These are phyloP conservation scores for Aphanomyces euteiches DNA, from an alignment of 352 stramenopile species.

Conservation along the genomic window DNA sequence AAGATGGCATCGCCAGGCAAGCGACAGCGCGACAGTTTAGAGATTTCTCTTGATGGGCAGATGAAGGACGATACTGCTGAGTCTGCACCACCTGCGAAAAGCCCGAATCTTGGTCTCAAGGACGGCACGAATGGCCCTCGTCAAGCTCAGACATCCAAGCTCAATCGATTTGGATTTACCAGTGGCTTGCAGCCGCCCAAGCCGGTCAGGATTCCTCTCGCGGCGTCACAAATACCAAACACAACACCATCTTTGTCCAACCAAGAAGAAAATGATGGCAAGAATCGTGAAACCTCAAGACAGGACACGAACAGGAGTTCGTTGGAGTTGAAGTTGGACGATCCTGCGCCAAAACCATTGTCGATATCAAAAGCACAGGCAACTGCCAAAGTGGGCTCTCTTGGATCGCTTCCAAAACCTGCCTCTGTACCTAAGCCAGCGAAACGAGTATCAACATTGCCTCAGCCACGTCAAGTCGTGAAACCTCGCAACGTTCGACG, in stretches of 20 bases:
- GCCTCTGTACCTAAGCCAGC: neutral
- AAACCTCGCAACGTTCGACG: conserved; percentile 3
- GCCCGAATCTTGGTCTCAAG: conserved; percentile 11
- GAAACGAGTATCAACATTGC: neutral
- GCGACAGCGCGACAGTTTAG: conserved; percentile 15
- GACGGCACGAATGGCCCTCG: neutral
- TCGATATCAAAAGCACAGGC: neutral
- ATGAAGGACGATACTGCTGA: neutral
- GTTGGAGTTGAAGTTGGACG: conserved; percentile 1
- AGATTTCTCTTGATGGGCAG: neutral
- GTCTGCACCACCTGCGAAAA: conserved; percentile 21
- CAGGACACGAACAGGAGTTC: neutral
- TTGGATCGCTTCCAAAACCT: neutral
- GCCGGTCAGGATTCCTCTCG: neutral
- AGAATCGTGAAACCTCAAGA: neutral
- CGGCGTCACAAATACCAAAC: neutral
- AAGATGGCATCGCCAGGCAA: conserved; percentile 22
- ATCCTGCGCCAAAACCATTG: neutral
- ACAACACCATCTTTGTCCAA: conserved; percentile 3
- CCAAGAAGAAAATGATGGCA: conserved; percentile 20
- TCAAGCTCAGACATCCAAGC: neutral
- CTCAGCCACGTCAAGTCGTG: conserved; percentile 9
- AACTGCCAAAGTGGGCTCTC: neutral
- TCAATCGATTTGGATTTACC: conserved; percentile 11
- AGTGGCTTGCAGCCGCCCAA: conserved; percentile 15